Evolutionary conservation across 495 filamentous ascomycete species (phyloP), one percentile per base, ranked within the genome.

Genomic region (Evansstolkia leycettana): DNA sequence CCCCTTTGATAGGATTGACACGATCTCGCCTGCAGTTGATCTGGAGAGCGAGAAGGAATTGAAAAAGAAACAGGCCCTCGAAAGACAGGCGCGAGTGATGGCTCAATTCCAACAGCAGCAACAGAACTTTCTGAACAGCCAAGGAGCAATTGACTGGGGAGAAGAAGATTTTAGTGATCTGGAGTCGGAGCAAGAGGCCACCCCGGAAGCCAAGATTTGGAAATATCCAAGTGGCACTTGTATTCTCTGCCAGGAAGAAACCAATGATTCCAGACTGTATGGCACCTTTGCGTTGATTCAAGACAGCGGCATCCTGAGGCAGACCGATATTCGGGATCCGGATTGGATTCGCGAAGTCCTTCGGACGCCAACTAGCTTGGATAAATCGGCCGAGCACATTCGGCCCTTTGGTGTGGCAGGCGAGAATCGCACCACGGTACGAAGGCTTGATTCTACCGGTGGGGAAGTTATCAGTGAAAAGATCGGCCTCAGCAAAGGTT

Each of bases 41-140:
- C 67, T 60, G 2, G 75, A 82, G 8, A 74, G 78, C 41, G 80
- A 87, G 41, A 78, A 76, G 32, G 85, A 92, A 53, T 57, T 70
- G 31, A 96, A 86, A 67, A 96, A 94, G 65, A 75, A 79, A 46
- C 78, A 88, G 18, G 90, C 92, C 0, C 55, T 85, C 23, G 86
- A 89, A 40, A 71, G 90, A 31, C 86, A 96, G 59, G 87, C 87
- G 7, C 77, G 72, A 43, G 83, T 96, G 13, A 94, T 96, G 87
- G 89, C 87, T 2, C 84, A 94, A 52, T 93, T 96, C 64, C 90
- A 94, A 52, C 78, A 93, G 48, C 86, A 99, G 47, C 92, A 96
- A 50, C 86, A 92, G 55, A 85, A 74, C 44, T 96, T 96, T 61
- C 55, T 96, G 60, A 78, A 82, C 38, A 86, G 74, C 43, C 85